phyloP scores from a whole-genome alignment of 192 early-diverging fungal species.

The Funneliformis mosseae region DNA sequence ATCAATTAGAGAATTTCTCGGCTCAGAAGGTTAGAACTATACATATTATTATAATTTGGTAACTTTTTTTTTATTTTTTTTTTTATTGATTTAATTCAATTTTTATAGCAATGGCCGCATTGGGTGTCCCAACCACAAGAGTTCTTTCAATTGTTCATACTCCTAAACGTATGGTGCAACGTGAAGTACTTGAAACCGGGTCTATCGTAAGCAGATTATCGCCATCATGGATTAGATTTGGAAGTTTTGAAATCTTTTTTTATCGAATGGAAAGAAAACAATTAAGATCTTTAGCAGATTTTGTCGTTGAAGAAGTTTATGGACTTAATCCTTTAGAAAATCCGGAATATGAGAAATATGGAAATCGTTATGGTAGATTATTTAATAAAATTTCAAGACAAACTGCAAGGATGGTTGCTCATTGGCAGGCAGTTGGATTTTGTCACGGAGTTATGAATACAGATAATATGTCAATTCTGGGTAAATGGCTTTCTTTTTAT shows the following conservation, averaged over 20 bases:
- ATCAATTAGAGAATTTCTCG: conserved; percentile 83
- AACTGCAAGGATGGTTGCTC: conserved; percentile 75
- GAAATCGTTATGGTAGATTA: conserved; percentile 62
- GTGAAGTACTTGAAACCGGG: conserved; percentile 69
- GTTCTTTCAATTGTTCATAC: conserved; percentile 72
- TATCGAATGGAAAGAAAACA: conserved; percentile 62
- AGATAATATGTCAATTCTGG: conserved; percentile 84
- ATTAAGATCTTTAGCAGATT: conserved; percentile 71
- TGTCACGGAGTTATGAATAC: conserved; percentile 92
- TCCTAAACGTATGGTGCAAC: conserved; percentile 60
- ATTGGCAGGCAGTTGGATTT: conserved; percentile 81
- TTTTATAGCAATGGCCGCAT: conserved; percentile 51
- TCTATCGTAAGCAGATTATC: conserved; percentile 77
- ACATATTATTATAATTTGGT: conserved; percentile 12
- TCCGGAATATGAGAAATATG: conserved; percentile 36
- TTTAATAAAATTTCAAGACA: conserved; percentile 56
- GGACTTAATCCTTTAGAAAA: neutral
- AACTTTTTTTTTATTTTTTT: conserved; percentile 11
- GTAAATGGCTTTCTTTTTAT: neutral
- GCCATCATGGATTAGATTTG: conserved; percentile 84
- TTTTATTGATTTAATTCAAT: neutral
- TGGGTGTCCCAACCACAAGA: conserved; percentile 77
- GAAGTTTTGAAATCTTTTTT: conserved; percentile 82
- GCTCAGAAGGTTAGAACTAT: conserved; percentile 36
- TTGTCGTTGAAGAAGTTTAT: conserved; percentile 57